phyloP scores from a whole-genome alignment of 2,329 filamentous ascomycete species.

The Verticillium tricorpus region DNA sequence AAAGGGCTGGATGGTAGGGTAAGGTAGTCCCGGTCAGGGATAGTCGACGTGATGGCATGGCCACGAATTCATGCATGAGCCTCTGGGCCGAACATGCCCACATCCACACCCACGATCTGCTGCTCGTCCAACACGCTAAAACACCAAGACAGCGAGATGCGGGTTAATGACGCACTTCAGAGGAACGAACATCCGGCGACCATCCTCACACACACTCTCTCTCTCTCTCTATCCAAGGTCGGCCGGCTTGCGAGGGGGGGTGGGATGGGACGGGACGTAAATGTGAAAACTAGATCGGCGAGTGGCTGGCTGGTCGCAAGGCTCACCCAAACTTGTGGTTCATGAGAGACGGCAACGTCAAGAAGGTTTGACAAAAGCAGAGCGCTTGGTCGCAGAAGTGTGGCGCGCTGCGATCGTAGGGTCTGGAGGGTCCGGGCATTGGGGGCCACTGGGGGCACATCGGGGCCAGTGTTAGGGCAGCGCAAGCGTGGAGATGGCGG shows the following conservation, averaged over 20 bases:
- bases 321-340: background rate
- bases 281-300: background rate
- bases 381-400: background rate
- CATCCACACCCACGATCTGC: constrained; percentile 18
- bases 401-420: constrained; percentile 2
- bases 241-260: background rate
- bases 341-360: background rate
- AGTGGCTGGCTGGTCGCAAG: background rate
- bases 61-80: constrained; percentile 43
- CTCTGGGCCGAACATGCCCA: constrained; percentile 23
- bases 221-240: background rate
- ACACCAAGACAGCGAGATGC: background rate
- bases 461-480: constrained; percentile 11
- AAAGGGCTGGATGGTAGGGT: background rate
- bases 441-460: background rate
- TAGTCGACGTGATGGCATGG: constrained; percentile 32
- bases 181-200: background rate
- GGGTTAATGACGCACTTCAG: constrained; percentile 3
- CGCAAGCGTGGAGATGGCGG: constrained; percentile 20
- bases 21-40: constrained; percentile 3
- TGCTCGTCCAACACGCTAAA: constrained; percentile 21
- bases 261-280: background rate
- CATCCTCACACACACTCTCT: background rate
- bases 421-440: constrained; percentile 1
- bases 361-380: background rate